Evolutionary conservation across 257 asterid species (phyloP).

Genomic region (Ophiorrhiza pumila): DNA sequence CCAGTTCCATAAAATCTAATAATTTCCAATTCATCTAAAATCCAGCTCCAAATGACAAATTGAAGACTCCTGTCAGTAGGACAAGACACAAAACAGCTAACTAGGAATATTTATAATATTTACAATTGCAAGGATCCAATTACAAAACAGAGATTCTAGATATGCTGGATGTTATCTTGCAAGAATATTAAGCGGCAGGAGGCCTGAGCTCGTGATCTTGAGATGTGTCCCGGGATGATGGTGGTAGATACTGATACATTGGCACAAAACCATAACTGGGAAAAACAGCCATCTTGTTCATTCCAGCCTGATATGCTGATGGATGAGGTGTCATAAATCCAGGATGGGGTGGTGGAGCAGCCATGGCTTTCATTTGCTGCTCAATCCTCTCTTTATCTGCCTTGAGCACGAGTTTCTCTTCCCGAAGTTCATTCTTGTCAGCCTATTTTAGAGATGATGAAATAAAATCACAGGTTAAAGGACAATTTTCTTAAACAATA

Average conservation of each 20-base stretch:
- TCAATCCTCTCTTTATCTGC: conserved; percentile 73
- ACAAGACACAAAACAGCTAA: background rate
- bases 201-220: conserved; percentile 77
- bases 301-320: conserved; percentile 47
- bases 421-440: conserved; percentile 83
- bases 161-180: conserved; percentile 14
- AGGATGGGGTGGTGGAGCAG: conserved; percentile 52
- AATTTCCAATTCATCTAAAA: background rate
- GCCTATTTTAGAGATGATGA: conserved; percentile 36
- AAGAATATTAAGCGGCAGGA: conserved; percentile 68
- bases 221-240: conserved; percentile 64
- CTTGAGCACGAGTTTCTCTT: conserved; percentile 68
- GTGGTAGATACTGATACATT: conserved; percentile 82
- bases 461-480: background rate
- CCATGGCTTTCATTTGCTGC: conserved; percentile 58
- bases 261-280: conserved; percentile 74
- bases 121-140: conserved; percentile 4
- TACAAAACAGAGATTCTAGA: conserved; percentile 2
- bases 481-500: background rate
- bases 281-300: conserved; percentile 65
- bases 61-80: background rate
- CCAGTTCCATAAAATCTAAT: conserved; percentile 4
- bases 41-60: background rate
- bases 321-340: conserved; percentile 69
- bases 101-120: conserved; percentile 7